Base-by-base conservation (phyloP, 129 eudicot species). In the Silybum marianum region DNA sequence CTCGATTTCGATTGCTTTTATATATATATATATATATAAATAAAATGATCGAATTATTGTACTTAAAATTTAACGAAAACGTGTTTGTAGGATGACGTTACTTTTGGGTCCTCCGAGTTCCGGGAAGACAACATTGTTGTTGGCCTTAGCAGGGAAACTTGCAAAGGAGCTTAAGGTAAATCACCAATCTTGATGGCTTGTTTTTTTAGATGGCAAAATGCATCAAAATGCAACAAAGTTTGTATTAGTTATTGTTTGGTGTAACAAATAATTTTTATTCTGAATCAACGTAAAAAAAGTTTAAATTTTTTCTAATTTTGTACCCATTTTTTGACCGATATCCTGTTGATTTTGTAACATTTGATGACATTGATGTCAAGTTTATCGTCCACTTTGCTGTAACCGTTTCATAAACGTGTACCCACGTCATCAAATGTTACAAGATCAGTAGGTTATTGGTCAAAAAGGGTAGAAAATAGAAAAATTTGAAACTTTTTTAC, bases 91-190 rank as follows among this genome's bases (percentile, higher is more conserved):
- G 30, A 84, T 90, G 95, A 90, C 92, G 12, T 77, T 90, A 82
- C 90, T 90, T 68, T 77, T 90, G 80, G 92, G 95, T 79, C 92
- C 95, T 21, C 95, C 95, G 39, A 77, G 87, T 78, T 90, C 95
- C 13, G 95, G 95, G 60, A 90, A 90, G 86, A 90, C 95, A 1
- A 90, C 95, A 2, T 44, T 90, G 30, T 68, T 90, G 87, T 77
- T 88, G 51, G 92, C 95, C 66, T 73, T 90, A 80, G 88, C 92
- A 22, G 95, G 95, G 46, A 85, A 82, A 72, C 86, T 88, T 21
- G 90, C 88, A 28, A 75, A 78, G 22, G 36, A 68, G 22, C 71
- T 89, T 9, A 85, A 85, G 90, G 95, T 87, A 32, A 70, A 34
- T 23, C 24, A 67, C 69, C 30, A 0, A 26, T 23, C 48, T 0